Base-by-base conservation (phyloP, 345 rosid species). In the Citrus sinensis region DNA sequence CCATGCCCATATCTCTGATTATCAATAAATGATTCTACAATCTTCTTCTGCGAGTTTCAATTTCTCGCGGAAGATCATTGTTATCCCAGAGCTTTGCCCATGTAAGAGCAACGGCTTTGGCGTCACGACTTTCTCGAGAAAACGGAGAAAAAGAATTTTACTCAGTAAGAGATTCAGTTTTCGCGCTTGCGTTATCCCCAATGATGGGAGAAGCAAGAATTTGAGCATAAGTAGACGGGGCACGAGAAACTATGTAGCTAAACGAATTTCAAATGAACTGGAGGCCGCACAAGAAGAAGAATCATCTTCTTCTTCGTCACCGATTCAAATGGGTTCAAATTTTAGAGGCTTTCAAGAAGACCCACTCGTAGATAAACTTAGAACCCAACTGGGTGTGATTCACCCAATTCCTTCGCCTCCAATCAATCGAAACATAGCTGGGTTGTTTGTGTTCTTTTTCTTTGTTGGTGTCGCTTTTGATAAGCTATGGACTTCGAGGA, bases 381-480 rank as follows among this genome's bases (percentile, higher is more conserved):
- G 97, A 87, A 92, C 98, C 27, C 97, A 94, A 58, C 81, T 96
- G 22, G 99, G 99, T 49, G 93, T 76, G 14, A 89, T 96, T 42
- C 99, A 94, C 30, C 99, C 99, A 27, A 88, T 96, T 35, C 99
- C 99, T 0, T 86, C 99, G 5, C 97, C 98, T 35, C 97, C 97
- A 0, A 46, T 96, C n/a, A 92, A 87, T 68, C 82, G 97, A 40
- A 89, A 87, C 80, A 81, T 94, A 1, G 83, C 80, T 11, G 98
- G 97, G 13, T 54, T 92, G 7, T 92, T 94, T 24, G 94, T 89
- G 0, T 89, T 96, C 80, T 96, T 94, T 87, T 96, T 96, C 91
- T 90, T 96, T 75, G 95, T 94, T 40, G 99, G 99, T 9, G 97
- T 96, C n/a, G 87, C 76, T 67, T 96, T 90, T 27, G 99, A 96